Evolutionary conservation across 1,284 basidiomycete genomes (phyloP), one percentile per base, ranked within the genome.

Genomic region (Ustilago esculenta): DNA sequence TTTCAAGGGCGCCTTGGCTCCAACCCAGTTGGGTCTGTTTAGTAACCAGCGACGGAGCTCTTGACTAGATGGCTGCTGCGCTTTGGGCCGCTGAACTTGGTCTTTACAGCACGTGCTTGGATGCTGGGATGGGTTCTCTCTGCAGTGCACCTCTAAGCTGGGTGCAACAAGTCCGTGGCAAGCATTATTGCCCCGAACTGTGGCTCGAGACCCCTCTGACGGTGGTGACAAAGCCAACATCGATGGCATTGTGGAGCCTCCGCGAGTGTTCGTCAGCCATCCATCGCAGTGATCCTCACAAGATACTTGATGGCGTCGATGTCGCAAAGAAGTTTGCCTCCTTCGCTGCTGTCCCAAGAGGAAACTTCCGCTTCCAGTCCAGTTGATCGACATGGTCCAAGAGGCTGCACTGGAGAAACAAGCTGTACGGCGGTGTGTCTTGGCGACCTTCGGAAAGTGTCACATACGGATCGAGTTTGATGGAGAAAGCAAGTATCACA

Each of bases 341-440:
- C 52, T 39, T 33, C 56, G 32, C 11, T 49, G 44, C 14, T 41
- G 53, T 15, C 48, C 32, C 1, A 65, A 27, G 12, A 45, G 35
- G n/a, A 49, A 54, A 49, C 56, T 60, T 18, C 67, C 67, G 18
- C 67, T 66, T 33, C 68, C 68, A 8, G 57, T 71, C 68, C 68
- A 71, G 30, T 66, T 71, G 49, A 71, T 40, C 25, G 68, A 60
- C 68, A 66, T 71, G 41, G 1, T 30, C 3, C 20, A 20, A 11
- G 36, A 24, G n/a, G 23, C n/a, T n/a, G n/a, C n/a, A n/a, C n/a
- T n/a, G n/a, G n/a, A n/a, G n/a, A n/a, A n/a, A n/a, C n/a, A n/a
- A n/a, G n/a, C n/a, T n/a, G n/a, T n/a, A n/a, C n/a, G n/a, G n/a
- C n/a, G n/a, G n/a, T n/a, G n/a, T n/a, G n/a, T n/a, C n/a, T n/a